Evolutionary conservation across 768 basidiomycete genomes (phyloP).

Genomic region (Kwoniella sp.): DNA sequence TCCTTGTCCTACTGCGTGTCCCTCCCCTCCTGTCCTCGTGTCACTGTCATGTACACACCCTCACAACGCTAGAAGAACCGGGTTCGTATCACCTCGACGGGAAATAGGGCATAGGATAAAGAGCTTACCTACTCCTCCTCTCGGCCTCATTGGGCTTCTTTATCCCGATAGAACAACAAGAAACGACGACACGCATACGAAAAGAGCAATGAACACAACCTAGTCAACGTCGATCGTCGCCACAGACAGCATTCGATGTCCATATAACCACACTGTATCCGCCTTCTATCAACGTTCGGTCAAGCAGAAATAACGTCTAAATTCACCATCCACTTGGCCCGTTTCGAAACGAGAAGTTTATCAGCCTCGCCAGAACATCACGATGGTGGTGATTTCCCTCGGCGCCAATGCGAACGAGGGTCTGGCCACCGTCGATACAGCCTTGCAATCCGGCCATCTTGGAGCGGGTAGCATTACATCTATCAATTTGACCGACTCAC

Average conservation of each 20-base stretch:
- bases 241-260: neutral
- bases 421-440: constrained; percentile 11
- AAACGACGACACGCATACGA: constrained; percentile 1
- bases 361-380: neutral
- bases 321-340: no score
- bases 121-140: neutral
- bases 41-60: no score
- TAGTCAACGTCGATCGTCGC: neutral
- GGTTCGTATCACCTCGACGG: no score
- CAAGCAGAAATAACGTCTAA: no score
- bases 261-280: no score
- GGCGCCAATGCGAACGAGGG: constrained; percentile 13
- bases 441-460: neutral
- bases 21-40: no score
- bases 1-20: no score
- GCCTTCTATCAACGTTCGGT: no score
- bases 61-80: no score
- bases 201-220: neutral
- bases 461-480: constrained; percentile 3
- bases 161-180: neutral
- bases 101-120: neutral
- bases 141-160: neutral
- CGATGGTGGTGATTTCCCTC: constrained; percentile 18
- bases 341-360: neutral
- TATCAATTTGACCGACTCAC: constrained; percentile 10